These are phyloP conservation scores for Botrytis porri DNA, from an alignment of 2,329 filamentous ascomycete genomes.

Conservation along the genomic window DNA sequence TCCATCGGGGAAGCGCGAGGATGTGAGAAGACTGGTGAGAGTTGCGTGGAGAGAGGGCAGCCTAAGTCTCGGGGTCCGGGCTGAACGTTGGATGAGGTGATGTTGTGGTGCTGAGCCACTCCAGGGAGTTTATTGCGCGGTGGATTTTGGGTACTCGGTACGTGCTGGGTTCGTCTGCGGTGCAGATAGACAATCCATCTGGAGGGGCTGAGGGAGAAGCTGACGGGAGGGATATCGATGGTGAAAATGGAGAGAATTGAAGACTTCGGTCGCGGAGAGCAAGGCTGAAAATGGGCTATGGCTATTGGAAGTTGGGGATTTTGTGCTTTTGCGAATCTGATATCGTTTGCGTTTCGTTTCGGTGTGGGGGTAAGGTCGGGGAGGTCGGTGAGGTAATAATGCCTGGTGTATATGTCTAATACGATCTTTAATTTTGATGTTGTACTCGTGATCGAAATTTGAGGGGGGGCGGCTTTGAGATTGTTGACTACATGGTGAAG, in stretches of 20 bases:
- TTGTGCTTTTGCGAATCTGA: neutral
- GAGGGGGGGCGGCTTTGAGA: conserved; percentile 5
- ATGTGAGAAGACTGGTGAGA: neutral
- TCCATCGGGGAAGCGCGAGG: neutral
- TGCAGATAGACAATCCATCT: neutral
- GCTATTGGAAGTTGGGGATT: neutral
- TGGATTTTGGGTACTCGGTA: conserved; percentile 1
- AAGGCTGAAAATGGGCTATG: conserved; percentile 6
- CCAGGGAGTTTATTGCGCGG: neutral
- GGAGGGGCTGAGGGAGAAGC: neutral
- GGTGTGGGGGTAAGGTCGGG: neutral
- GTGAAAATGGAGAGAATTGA: neutral
- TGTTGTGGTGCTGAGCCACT: conserved; percentile 18
- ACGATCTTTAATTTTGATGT: conserved; percentile 14
- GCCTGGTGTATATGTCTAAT: neutral
- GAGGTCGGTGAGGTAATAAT: neutral
- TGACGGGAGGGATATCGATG: neutral
- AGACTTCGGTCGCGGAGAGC: conserved; percentile 4
- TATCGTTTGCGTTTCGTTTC: conserved; percentile 5
- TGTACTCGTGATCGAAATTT: conserved; percentile 15
- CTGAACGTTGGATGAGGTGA: conserved; percentile 15
- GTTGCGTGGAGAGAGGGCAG: conserved; percentile 7
- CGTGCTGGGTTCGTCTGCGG: neutral
- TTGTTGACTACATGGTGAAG: conserved; percentile 16
- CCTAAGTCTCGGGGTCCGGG: neutral